phyloP scores from a whole-genome alignment of 768 basidiomycete genomes.

The Sporobolomyces roseus region DNA sequence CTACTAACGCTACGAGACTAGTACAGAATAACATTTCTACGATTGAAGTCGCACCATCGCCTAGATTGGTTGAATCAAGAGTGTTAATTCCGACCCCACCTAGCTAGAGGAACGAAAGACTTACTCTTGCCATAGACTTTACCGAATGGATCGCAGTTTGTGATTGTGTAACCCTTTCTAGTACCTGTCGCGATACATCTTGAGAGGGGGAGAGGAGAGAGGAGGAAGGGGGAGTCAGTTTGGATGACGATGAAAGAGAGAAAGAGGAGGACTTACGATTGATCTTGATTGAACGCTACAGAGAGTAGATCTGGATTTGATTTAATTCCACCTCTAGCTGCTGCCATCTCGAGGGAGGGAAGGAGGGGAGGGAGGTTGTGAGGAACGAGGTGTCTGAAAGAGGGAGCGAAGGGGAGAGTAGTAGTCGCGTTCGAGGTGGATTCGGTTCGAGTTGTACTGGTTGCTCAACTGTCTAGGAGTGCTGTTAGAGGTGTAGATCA shows the following conservation, averaged over 20 bases:
- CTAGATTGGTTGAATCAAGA: constrained; percentile 50
- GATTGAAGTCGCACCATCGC: constrained; percentile 88
- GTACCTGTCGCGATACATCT: constrained; percentile 91
- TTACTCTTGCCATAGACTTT: constrained; percentile 89
- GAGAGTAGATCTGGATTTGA: constrained; percentile 35
- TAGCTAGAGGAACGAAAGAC: constrained; percentile 49
- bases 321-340: constrained; percentile 38
- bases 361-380: not conserved
- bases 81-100: not conserved
- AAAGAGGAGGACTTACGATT: constrained; percentile 60
- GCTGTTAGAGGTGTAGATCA: no score
- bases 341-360: constrained; percentile 10
- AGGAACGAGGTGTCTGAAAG: not conserved
- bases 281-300: constrained; percentile 83
- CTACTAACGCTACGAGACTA: constrained; percentile 91
- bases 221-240: no score
- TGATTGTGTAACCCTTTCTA: constrained; percentile 90
- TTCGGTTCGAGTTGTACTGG: no score
- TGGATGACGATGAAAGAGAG: constrained; percentile 5
- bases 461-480: no score
- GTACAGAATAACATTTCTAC: constrained; percentile 99
- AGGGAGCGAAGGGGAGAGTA: no score
- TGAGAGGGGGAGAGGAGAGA: not conserved
- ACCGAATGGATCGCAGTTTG: constrained; percentile 97
- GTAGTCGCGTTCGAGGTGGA: no score